Base-by-base conservation (phyloP, 257 asterid genomes). In the Orobanche coerulescens region DNA sequence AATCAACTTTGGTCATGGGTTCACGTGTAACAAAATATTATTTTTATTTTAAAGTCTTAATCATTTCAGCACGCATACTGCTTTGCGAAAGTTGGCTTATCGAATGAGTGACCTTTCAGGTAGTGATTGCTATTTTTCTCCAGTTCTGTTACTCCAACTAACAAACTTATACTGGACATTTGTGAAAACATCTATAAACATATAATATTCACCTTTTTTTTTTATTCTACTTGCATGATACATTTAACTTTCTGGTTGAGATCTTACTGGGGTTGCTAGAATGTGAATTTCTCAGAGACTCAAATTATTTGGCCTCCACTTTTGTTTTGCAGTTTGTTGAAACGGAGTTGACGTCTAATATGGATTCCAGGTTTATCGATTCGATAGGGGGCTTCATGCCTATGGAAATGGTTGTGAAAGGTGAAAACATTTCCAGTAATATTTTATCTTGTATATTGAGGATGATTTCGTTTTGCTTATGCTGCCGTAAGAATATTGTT, bases 351-450 rank as follows among this genome's bases (percentile, higher is more conserved):
- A 78, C 87, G 25, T n/a, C 64, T 52, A 70, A 58, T 82, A 49
- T 82, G 70, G 71, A 64, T 73, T 69, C 78, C 30, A 73, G 70
- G 48, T 54, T 72, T 59, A 69, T 92, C 54, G 71, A 64, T 24
- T 23, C 15, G 37, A 10, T 60, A 0, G 98, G 96, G 44, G 98
- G 98, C 34, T 86, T 75, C 73, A 0, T 92, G 71, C 85, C 95
- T 16, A 86, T 92, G 96, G 91, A 88, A 65, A 70, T 75, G 86
- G 83, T 84, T 15, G 75, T 92, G 65, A 75, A 84, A 92, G 98
- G 96, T 85, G 77, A 61, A 18, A 61, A 28, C 13, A 10, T 8
- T 48, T 49, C 65, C 55, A 52, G 43, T 19, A 26, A 34, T 60
- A 36, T 48, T 40, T 52, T 49, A 20, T 53, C 51, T 42, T 63